Evolutionary conservation across 306 rosid species (phyloP).

Genomic region (Vicia faba): DNA sequence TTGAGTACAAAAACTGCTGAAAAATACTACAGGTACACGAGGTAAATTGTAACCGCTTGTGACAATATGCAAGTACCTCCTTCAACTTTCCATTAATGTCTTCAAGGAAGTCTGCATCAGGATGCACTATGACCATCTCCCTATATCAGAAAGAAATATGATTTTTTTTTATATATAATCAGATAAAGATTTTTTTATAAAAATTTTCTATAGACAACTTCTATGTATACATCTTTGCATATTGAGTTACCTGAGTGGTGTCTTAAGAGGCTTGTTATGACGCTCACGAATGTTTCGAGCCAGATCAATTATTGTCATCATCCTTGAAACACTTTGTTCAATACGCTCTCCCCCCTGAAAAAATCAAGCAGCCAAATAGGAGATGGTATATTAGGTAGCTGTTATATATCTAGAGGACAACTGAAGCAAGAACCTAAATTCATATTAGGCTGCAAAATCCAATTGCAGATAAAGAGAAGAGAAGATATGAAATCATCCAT

Average conservation of each 20-base stretch:
- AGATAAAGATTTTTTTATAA: not conserved
- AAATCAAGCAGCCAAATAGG: conserved; percentile 33
- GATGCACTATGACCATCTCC: conserved; percentile 97
- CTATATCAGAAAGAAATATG: conserved; percentile 43
- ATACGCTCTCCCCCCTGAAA: conserved; percentile 78
- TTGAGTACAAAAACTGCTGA: conserved; percentile 15
- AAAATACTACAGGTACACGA: conserved; percentile 13
- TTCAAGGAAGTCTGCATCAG: conserved; percentile 80
- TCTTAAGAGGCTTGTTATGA: conserved; percentile 89
- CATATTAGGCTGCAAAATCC: conserved; percentile 14
- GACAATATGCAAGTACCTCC: conserved; percentile 62
- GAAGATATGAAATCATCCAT: conserved; percentile 4
- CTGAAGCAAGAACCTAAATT: conserved; percentile 17
- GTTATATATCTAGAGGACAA: conserved; percentile 17
- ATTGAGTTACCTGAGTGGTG: conserved; percentile 77
- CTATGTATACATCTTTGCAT: conserved; percentile 5
- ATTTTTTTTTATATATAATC: conserved; percentile 9
- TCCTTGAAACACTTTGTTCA: conserved; percentile 89
- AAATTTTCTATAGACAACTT: not conserved
- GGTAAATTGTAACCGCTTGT: not conserved
- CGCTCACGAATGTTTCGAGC: conserved; percentile 97
- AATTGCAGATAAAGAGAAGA: conserved; percentile 13
- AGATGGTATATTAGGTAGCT: conserved; percentile 27
- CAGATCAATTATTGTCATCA: conserved; percentile 90
- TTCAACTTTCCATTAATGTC: conserved; percentile 85